phyloP scores from a whole-genome alignment of 1,284 basidiomycete species.

The Ganoderma sp. region DNA sequence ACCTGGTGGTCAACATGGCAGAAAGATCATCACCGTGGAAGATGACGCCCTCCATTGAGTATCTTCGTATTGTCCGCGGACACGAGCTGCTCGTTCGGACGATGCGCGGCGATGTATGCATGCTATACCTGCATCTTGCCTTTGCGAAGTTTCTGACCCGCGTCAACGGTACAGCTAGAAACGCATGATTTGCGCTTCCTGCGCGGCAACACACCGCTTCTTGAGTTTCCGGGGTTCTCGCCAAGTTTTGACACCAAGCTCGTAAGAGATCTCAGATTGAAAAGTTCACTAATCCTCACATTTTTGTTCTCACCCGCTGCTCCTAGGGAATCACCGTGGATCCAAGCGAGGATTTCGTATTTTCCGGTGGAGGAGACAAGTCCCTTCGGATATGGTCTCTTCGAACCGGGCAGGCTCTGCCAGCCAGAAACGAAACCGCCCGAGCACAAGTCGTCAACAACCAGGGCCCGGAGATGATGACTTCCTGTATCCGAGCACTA shows the following conservation, averaged over 20 bases:
- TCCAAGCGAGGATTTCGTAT: slow-evolving; percentile 66
- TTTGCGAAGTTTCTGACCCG: too few relatives aligned
- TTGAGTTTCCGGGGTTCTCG: slow-evolving; percentile 59
- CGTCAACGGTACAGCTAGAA: slow-evolving; percentile 52
- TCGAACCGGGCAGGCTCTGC: slow-evolving; percentile 47
- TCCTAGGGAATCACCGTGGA: slow-evolving; percentile 65
- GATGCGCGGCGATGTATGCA: slow-evolving; percentile 63
- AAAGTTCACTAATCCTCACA: not conserved
- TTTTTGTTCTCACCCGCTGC: not conserved
- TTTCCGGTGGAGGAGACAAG: slow-evolving; percentile 72
- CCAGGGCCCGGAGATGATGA: slow-evolving; percentile 14
- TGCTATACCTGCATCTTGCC: not conserved
- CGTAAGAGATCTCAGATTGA: slow-evolving; percentile 44
- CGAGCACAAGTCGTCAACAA: slow-evolving; percentile 7
- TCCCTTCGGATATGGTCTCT: slow-evolving; percentile 72
- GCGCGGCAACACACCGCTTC: slow-evolving; percentile 47
- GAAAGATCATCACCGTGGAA: slow-evolving; percentile 38
- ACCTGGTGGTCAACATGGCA: slow-evolving; percentile 40
- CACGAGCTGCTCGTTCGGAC: slow-evolving; percentile 62
- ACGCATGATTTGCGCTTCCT: slow-evolving; percentile 68
- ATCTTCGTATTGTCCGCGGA: slow-evolving; percentile 53
- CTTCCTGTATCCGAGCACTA: slow-evolving; percentile 27
- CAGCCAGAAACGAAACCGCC: not conserved
- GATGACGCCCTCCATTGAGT: slow-evolving; percentile 27
- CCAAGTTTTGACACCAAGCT: slow-evolving; percentile 57